phyloP scores from a whole-genome alignment of 108 stramenopile genomes.

The Skeletonema tropicum region DNA sequence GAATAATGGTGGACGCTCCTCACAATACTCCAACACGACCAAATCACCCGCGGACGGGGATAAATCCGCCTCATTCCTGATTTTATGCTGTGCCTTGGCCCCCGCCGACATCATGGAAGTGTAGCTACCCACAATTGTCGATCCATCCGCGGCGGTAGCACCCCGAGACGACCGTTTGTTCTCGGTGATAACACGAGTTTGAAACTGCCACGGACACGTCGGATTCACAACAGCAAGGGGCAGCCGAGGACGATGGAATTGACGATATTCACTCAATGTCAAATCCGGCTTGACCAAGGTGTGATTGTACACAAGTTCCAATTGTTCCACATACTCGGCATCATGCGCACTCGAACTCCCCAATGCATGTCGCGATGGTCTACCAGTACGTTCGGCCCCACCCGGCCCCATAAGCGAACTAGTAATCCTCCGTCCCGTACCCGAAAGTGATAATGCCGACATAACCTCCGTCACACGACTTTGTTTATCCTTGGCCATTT shows the following conservation, averaged over 20 bases:
- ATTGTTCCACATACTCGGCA: conserved; percentile 84
- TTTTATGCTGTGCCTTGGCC: conserved; percentile 71
- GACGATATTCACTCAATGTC: conserved; percentile 62
- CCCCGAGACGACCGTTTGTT: conserved; percentile 29
- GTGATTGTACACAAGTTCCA: conserved; percentile 86
- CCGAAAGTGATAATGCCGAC: conserved; percentile 63
- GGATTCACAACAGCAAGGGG: conserved; percentile 65
- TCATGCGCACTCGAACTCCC: conserved; percentile 66
- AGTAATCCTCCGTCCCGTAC: conserved; percentile 85
- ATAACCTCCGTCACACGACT: conserved; percentile 84
- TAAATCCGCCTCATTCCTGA: conserved; percentile 83
- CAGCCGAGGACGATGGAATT: conserved; percentile 85
- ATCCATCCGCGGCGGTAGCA: conserved; percentile 43
- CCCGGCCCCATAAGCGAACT: conserved; percentile 89
- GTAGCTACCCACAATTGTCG: conserved; percentile 62
- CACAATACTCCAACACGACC: conserved; percentile 80
- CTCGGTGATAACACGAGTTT: conserved; percentile 55
- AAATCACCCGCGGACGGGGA: conserved; percentile 75
- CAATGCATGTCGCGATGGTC: conserved; percentile 63
- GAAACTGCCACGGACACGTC: conserved; percentile 80
- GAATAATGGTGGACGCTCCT: conserved; percentile 84
- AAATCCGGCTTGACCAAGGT: conserved; percentile 65
- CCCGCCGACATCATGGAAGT: conserved; percentile 80
- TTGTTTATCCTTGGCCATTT: conserved; percentile 89
- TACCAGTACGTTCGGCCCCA: conserved; percentile 87